Evolutionary conservation across 345 rosid genomes (phyloP).

Genomic region (Kernera saxatilis): DNA sequence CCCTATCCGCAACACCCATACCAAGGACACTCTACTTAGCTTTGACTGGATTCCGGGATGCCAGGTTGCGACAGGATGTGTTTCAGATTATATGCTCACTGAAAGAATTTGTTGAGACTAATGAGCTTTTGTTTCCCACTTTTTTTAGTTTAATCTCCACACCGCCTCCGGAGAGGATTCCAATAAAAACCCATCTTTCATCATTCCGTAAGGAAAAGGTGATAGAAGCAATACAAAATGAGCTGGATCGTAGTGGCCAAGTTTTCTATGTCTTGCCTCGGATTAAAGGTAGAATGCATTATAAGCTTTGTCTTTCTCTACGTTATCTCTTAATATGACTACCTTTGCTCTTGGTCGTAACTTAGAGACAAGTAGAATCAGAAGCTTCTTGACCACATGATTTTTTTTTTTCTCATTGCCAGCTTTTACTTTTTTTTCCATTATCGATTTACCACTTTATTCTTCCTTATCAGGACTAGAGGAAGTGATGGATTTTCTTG

Average conservation of each 20-base stretch:
- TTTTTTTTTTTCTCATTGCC: background rate
- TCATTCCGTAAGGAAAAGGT: constrained; percentile 58
- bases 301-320: background rate
- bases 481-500: constrained; percentile 75
- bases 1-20: constrained; percentile 95
- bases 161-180: constrained; percentile 98
- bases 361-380: constrained; percentile 7
- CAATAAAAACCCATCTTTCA: constrained; percentile 83
- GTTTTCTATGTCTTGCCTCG: constrained; percentile 94
- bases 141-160: constrained; percentile 79
- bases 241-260: constrained; percentile 88
- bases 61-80: constrained; percentile 53
- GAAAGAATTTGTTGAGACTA: constrained; percentile 8
- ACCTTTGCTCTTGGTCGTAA: background rate
- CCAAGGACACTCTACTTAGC: constrained; percentile 95
- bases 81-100: background rate
- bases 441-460: background rate
- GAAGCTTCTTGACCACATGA: background rate
- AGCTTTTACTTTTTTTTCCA: background rate
- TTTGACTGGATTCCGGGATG: constrained; percentile 97
- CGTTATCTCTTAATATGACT: constrained; percentile 7
- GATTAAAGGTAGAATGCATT: constrained; percentile 60
- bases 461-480: constrained; percentile 66
- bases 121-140: constrained; percentile 6
- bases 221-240: constrained; percentile 64